These are phyloP conservation scores for Trametes sanguinea DNA, from an alignment of 768 basidiomycete genomes.

Conservation along the genomic window DNA sequence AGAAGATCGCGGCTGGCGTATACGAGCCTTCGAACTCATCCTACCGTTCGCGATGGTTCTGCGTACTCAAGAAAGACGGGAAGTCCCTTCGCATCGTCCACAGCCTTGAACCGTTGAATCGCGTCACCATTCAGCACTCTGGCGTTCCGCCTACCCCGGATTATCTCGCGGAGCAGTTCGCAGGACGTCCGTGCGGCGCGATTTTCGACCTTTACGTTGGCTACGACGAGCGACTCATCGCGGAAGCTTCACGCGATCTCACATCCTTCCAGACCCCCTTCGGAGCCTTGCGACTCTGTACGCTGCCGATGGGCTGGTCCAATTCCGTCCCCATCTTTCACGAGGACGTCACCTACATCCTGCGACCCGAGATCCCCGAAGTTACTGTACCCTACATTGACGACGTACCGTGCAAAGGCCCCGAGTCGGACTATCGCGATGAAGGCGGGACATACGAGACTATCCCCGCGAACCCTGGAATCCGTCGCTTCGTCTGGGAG, in stretches of 20 bases:
- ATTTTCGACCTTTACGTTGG: constrained; percentile 19
- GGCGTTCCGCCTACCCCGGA: too few relatives aligned
- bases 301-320: neutral
- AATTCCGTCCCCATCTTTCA: too few relatives aligned
- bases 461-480: too few relatives aligned
- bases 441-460: too few relatives aligned
- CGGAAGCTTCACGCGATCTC: constrained; percentile 14
- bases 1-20: constrained; percentile 41
- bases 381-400: too few relatives aligned
- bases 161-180: neutral
- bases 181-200: constrained; percentile 22
- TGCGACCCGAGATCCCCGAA: too few relatives aligned
- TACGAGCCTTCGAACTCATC: constrained; percentile 43
- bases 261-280: constrained; percentile 19
- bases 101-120: constrained; percentile 29
- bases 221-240: constrained; percentile 12
- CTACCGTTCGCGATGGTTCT: constrained; percentile 44
- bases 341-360: too few relatives aligned
- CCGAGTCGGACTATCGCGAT: too few relatives aligned
- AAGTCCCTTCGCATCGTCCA: constrained; percentile 27
- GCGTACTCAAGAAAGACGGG: too few relatives aligned
- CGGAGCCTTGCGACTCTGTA: constrained; percentile 9
- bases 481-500: too few relatives aligned
- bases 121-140: constrained; percentile 24
- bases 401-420: too few relatives aligned